Percentiles rank a stretch among this genome's conserved stretches.
These are phyloP conservation scores for Verbascum thapsus DNA, from an alignment of 257 asterid genomes.

Conservation along the genomic window DNA sequence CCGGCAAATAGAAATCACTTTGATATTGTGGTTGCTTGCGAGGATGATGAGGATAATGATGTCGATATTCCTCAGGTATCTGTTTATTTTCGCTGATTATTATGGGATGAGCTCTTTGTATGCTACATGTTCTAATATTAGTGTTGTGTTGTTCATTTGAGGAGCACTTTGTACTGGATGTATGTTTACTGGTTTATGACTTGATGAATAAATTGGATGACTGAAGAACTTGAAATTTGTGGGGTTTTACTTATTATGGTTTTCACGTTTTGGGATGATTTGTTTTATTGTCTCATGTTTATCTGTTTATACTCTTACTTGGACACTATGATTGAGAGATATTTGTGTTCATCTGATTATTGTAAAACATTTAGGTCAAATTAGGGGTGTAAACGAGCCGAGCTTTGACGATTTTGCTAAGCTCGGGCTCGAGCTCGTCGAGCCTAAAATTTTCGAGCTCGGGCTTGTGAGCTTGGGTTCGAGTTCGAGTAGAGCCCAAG, in stretches of 20 bases:
- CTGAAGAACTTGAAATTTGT: conserved; percentile 16
- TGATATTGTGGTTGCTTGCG: conserved; percentile 84
- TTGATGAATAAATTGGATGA: background rate
- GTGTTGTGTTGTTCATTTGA: background rate
- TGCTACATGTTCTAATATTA: conserved; percentile 1
- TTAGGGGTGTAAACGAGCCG: no score
- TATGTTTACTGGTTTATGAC: background rate
- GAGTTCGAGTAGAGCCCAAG: no score
- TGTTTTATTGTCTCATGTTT: background rate
- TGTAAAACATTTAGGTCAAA: no score
- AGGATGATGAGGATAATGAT: conserved; percentile 87
- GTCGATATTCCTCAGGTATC: conserved; percentile 83
- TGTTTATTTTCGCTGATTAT: conserved; percentile 59
- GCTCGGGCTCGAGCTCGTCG: no score
- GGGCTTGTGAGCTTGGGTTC: no score
- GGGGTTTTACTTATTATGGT: background rate
- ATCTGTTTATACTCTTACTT: background rate
- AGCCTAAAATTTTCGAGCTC: no score
- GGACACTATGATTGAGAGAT: no score
- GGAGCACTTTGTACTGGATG: background rate
- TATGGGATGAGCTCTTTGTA: background rate
- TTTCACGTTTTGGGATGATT: background rate
- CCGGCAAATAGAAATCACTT: conserved; percentile 69
- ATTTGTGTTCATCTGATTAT: no score
- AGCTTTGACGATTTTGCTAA: no score